Percentiles rank a stretch among this genome's conserved stretches.
These are phyloP conservation scores for Cordyceps javanica DNA, from an alignment of 2,329 filamentous ascomycete species.

Conservation along the genomic window DNA sequence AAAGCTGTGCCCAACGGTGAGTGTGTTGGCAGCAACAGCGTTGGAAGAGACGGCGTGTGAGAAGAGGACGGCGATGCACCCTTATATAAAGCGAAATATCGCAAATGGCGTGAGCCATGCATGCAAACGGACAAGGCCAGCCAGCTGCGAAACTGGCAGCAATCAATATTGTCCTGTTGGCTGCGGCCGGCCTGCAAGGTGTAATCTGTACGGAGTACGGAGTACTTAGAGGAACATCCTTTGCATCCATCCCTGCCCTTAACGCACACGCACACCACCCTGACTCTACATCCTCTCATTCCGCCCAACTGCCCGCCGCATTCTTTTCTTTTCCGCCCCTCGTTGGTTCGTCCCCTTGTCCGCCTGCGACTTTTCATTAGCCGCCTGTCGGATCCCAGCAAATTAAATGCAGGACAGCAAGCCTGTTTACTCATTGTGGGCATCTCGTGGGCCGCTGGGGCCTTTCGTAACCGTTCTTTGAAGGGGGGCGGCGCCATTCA, in stretches of 20 bases:
- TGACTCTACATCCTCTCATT: neutral
- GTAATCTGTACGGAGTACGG: no score
- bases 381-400: neutral
- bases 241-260: neutral
- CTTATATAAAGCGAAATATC: neutral
- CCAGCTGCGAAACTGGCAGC: no score
- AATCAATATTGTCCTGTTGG: no score
- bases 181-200: no score
- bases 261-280: neutral
- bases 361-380: neutral
- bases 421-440: neutral
- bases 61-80: no score
- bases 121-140: conserved; percentile 3
- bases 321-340: neutral
- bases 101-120: neutral
- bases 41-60: no score
- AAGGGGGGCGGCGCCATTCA: no score
- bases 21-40: no score
- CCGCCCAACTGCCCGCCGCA: no score
- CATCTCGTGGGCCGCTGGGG: neutral
- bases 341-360: neutral
- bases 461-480: no score
- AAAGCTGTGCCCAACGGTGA: no score
- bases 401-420: neutral
- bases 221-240: no score